A percentile compares a stretch with the other conserved stretches of the same genome.
phyloP scores from a whole-genome alignment of 345 rosid genomes.

The Turnera subulata region DNA sequence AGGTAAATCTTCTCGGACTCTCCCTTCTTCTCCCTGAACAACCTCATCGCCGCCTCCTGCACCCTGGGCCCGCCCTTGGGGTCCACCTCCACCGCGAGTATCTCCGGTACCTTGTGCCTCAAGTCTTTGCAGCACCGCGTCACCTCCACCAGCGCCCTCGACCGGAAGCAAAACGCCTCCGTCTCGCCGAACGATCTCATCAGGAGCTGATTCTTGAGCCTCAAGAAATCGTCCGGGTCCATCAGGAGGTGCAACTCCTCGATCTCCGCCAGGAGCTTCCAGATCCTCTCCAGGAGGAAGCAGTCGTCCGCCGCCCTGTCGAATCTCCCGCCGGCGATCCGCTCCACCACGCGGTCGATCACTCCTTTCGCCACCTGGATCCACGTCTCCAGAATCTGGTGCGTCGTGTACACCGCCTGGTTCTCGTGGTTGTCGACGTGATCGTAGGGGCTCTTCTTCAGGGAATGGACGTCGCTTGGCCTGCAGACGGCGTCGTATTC shows the following conservation, averaged over 20 bases:
- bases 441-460: constrained; percentile 50
- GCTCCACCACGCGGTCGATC: constrained; percentile 37
- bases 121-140: constrained; percentile 57
- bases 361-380: constrained; percentile 44
- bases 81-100: constrained; percentile 79
- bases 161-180: constrained; percentile 77
- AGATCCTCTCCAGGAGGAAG: constrained; percentile 52
- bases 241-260: constrained; percentile 66
- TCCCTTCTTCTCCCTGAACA: constrained; percentile 51
- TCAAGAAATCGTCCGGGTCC: constrained; percentile 87
- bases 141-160: constrained; percentile 60
- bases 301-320: constrained; percentile 54
- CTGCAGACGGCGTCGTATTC: constrained; percentile 76
- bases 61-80: constrained; percentile 94
- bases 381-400: constrained; percentile 90
- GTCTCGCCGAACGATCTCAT: constrained; percentile 46
- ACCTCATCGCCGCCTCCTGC: constrained; percentile 87
- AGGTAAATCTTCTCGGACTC: constrained; percentile 55
- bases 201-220: constrained; percentile 53
- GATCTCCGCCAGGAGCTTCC: constrained; percentile 72
- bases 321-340: constrained; percentile 43
- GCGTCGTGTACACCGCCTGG: constrained; percentile 52
- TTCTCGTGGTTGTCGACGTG: constrained; percentile 69
- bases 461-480: constrained; percentile 52
- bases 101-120: constrained; percentile 65